Conservation (phyloP, 371 early-diverging fungal species). For the Parasitella parasitica region DNA sequence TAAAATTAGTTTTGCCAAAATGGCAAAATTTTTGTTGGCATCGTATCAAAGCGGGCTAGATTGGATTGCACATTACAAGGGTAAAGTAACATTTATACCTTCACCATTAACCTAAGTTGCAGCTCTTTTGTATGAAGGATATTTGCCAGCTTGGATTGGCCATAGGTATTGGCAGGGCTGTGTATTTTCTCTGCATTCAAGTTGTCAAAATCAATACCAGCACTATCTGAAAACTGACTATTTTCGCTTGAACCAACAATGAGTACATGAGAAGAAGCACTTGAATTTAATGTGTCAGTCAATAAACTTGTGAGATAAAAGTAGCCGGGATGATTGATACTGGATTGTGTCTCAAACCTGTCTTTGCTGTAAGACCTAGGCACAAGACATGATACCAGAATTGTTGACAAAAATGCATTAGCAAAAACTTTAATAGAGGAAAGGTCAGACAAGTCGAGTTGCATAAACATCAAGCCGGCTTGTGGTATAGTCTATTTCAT, state of each 20-base stretch:
- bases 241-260: conserved; percentile 47
- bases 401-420: conserved; percentile 51
- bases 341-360: conserved; percentile 39
- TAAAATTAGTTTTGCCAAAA: too few relatives aligned
- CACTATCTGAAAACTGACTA: background rate
- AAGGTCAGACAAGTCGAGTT: too few relatives aligned
- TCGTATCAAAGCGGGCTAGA: too few relatives aligned
- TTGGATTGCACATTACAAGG: too few relatives aligned
- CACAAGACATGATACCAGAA: conserved; percentile 63
- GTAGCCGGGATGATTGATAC: conserved; percentile 72
- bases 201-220: conserved; percentile 23
- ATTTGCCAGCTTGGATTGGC: conserved; percentile 26
- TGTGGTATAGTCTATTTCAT: too few relatives aligned
- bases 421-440: conserved; percentile 49
- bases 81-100: background rate
- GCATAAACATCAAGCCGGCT: too few relatives aligned
- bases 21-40: too few relatives aligned
- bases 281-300: conserved; percentile 53
- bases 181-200: conserved; percentile 39
- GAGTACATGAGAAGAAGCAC: conserved; percentile 54
- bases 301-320: conserved; percentile 62
- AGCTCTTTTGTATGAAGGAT: conserved; percentile 58
- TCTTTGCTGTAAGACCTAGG: conserved; percentile 59
- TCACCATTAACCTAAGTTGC: conserved; percentile 34
- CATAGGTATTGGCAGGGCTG: background rate